A percentile compares a stretch with the other conserved stretches of the same genome.
Conservation (phyloP, 1,139 yeast species). For the Taphrina pruni region DNA sequence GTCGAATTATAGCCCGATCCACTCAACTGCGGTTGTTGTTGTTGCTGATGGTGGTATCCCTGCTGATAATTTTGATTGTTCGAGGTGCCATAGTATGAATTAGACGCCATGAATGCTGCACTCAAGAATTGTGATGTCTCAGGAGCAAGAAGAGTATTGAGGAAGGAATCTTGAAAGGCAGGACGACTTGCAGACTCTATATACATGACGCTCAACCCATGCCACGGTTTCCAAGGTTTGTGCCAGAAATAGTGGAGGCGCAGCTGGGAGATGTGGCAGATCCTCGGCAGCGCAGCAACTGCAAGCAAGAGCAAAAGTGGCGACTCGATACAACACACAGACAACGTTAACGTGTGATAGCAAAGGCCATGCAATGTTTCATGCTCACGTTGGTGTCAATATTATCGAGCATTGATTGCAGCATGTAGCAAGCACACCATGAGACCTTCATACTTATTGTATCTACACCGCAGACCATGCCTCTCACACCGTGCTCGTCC, state of each 20-base stretch:
- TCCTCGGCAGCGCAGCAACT: neutral
- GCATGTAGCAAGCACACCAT: too few species aligned
- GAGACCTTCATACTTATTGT: too few species aligned
- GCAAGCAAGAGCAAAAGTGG: too few species aligned
- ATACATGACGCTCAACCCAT: neutral
- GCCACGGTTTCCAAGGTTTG: neutral
- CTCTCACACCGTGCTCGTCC: too few species aligned
- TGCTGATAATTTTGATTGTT: conserved; percentile 10
- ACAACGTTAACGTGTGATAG: too few species aligned
- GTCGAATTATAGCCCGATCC: neutral
- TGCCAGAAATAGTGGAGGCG: conserved; percentile 19
- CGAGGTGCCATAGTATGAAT: conserved; percentile 27
- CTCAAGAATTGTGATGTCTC: too few species aligned
- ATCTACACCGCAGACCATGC: too few species aligned
- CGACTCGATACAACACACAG: too few species aligned
- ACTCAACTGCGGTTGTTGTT: conserved; percentile 9
- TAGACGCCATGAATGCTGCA: conserved; percentile 7
- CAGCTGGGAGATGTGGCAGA: neutral
- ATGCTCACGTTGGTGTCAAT: too few species aligned
- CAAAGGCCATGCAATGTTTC: too few species aligned
- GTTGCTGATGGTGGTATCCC: neutral
- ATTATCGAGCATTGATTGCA: too few species aligned
- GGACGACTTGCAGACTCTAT: neutral
- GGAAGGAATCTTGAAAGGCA: neutral
- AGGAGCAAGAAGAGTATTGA: too few species aligned